A percentile compares a stretch with the other conserved stretches of the same genome.
Conservation (phyloP, 257 asterid species). For the Petunia secreta region DNA sequence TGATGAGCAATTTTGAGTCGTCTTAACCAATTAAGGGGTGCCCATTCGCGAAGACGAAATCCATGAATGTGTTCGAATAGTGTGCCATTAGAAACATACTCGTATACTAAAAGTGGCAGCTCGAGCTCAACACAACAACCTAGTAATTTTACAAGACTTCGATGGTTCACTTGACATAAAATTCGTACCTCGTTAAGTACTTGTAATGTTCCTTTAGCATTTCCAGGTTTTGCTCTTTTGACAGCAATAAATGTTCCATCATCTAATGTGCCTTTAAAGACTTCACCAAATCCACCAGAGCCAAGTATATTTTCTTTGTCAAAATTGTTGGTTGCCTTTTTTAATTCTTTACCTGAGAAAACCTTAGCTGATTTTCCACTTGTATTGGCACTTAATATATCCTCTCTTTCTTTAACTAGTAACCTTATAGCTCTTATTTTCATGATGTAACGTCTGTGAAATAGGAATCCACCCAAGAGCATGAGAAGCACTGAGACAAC, state of each 20-base stretch:
- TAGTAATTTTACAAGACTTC: constrained; percentile 50
- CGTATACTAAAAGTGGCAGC: constrained; percentile 55
- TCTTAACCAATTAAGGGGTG: constrained; percentile 50
- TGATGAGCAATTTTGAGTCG: constrained; percentile 53
- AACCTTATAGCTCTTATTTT: constrained; percentile 32
- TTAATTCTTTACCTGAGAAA: constrained; percentile 59
- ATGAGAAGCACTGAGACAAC: constrained; percentile 41
- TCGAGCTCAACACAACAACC: constrained; percentile 71
- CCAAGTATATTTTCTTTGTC: constrained; percentile 54
- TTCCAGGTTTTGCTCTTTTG: constrained; percentile 62
- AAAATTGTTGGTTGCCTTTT: constrained; percentile 59
- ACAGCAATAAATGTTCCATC: constrained; percentile 57
- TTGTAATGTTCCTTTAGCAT: constrained; percentile 52
- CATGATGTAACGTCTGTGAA: constrained; percentile 35
- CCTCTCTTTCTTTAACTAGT: constrained; percentile 55
- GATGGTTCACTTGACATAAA: constrained; percentile 64
- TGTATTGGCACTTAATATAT: constrained; percentile 51
- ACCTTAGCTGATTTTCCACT: constrained; percentile 58
- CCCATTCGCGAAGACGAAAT: constrained; percentile 23
- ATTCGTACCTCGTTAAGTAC: constrained; percentile 64
- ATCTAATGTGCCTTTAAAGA: constrained; percentile 56
- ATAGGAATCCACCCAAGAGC: constrained; percentile 45
- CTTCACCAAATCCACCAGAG: constrained; percentile 69
- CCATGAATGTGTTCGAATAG: constrained; percentile 60
- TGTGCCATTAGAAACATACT: constrained; percentile 54